Evolutionary conservation across 768 basidiomycete species (phyloP), one percentile per base, ranked within the genome.

Genomic region (Lyophyllum semitale): DNA sequence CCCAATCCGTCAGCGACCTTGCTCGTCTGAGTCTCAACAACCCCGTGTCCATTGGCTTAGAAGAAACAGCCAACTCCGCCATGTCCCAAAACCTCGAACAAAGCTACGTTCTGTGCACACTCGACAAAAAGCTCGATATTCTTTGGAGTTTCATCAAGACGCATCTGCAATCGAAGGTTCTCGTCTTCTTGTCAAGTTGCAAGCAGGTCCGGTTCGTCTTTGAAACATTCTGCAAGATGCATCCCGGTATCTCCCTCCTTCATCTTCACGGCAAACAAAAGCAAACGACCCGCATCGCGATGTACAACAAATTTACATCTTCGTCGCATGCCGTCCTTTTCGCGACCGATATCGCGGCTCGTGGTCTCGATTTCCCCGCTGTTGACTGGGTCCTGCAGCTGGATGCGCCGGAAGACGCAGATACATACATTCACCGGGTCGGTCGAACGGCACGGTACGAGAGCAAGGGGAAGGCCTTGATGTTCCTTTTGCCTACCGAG

Each of bases 121-220:
- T 98, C 33, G 90, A 96, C 70, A 78, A 84, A 63, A 98, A 98
- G 68, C 84, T 98, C 48, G 91, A 95, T 68, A 76, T 91, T 15
- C 80, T 99, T 15, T 98, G 91, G 89, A 88, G 87, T 41, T 99
- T 99, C 72, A 88, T 98, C 74, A 95, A 92, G 72, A 88, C 87
- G 5, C 97, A 98, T 65, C 80, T 98, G 9, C 91, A 92, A 69
- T 83, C 81, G 65, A 99, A 99, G 73, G 84, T 84, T 6, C 86
- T 99, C 33, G 94, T 98, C 2, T 98, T 99, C 73, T 77, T 98
- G 62, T 97, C 95, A 22, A 89, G 88, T 58, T 91, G 94, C 69
- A 98, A 98, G 71, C 97, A 99, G 73, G 95, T 98, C 48, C 93
- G 95, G 18, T 98, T 98, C 71, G 88, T 90, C 7, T 98, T 90